These are phyloP conservation scores for Talaromyces sp. DNA, from an alignment of 2,329 filamentous ascomycete species.

Conservation along the genomic window DNA sequence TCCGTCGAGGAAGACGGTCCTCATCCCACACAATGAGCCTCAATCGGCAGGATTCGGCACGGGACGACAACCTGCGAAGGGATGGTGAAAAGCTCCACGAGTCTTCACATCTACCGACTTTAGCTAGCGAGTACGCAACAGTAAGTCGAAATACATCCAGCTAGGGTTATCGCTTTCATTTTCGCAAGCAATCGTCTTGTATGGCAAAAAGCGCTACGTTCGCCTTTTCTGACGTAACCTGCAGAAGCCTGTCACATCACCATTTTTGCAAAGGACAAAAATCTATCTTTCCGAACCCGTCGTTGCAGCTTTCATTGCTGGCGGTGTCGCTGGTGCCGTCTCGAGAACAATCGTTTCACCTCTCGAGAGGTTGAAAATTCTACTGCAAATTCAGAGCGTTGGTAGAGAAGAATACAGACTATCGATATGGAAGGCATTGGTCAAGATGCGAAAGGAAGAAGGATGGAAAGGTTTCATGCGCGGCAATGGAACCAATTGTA, in stretches of 20 bases:
- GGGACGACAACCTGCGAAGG: slow-evolving; percentile 20
- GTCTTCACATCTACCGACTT: slow-evolving; percentile 8
- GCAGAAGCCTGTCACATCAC: slow-evolving; percentile 13
- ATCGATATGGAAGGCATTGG: slow-evolving; percentile 80
- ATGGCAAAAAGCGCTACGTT: background rate
- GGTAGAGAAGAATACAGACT: slow-evolving; percentile 91
- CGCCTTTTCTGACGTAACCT: slow-evolving; percentile 4
- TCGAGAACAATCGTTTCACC: slow-evolving; percentile 96
- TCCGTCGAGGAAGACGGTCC: background rate
- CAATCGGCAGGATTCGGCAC: slow-evolving; percentile 29
- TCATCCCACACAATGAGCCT: slow-evolving; percentile 30
- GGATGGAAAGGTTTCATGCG: slow-evolving; percentile 97
- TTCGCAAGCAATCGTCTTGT: background rate
- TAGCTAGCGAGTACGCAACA: slow-evolving; percentile 7
- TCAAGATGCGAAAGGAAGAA: slow-evolving; percentile 96
- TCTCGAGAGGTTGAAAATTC: slow-evolving; percentile 90
- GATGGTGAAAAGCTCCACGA: slow-evolving; percentile 23
- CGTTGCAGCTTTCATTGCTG: slow-evolving; percentile 86
- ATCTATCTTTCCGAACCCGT: slow-evolving; percentile 72
- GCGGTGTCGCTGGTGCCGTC: slow-evolving; percentile 92
- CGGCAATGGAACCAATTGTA: slow-evolving; percentile 96
- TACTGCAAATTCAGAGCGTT: slow-evolving; percentile 92
- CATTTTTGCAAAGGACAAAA: slow-evolving; percentile 26
- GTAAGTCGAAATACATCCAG: slow-evolving; percentile 1
- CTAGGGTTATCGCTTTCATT: background rate